Conservation (phyloP, 140 eudicot genomes). For the Bidens hawaiensis region DNA sequence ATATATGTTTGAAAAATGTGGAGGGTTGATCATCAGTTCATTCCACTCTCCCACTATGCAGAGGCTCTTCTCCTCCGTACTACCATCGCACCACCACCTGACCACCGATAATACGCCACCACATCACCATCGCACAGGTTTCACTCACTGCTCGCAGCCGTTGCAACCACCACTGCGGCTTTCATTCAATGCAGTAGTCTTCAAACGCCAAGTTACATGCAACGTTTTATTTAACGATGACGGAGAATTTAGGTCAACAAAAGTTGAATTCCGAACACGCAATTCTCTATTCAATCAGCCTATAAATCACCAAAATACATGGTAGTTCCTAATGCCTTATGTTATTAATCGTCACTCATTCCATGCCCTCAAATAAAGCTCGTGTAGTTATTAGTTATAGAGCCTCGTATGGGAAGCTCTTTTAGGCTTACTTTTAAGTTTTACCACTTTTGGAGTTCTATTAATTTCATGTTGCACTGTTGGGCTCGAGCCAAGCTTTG, state of each 20-base stretch:
- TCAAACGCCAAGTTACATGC: conserved; percentile 33
- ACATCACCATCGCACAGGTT: conserved; percentile 19
- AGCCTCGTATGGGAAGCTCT: too few relatives aligned
- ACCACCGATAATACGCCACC: conserved; percentile 4
- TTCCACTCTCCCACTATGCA: conserved; percentile 32
- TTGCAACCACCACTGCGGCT: conserved; percentile 6
- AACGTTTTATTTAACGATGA: conserved; percentile 21
- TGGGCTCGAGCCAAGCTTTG: too few relatives aligned
- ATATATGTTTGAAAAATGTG: not conserved
- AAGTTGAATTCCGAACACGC: conserved; percentile 19
- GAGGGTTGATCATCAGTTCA: not conserved
- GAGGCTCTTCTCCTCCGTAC: conserved; percentile 32
- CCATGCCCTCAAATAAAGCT: too few relatives aligned
- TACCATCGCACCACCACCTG: conserved; percentile 29
- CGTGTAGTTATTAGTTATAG: too few relatives aligned
- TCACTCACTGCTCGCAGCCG: too few relatives aligned
- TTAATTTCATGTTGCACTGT: too few relatives aligned
- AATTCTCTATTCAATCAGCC: conserved; percentile 24
- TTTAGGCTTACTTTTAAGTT: too few relatives aligned
- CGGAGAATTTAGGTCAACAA: conserved; percentile 14
- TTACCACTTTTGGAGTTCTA: too few relatives aligned
- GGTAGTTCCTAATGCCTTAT: conserved; percentile 27
- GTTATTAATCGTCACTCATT: not conserved
- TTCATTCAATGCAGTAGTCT: conserved; percentile 21
- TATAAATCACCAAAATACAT: conserved; percentile 19